phyloP scores from a whole-genome alignment of 2,329 filamentous ascomycete genomes.

The Sclerotinia glacialis region DNA sequence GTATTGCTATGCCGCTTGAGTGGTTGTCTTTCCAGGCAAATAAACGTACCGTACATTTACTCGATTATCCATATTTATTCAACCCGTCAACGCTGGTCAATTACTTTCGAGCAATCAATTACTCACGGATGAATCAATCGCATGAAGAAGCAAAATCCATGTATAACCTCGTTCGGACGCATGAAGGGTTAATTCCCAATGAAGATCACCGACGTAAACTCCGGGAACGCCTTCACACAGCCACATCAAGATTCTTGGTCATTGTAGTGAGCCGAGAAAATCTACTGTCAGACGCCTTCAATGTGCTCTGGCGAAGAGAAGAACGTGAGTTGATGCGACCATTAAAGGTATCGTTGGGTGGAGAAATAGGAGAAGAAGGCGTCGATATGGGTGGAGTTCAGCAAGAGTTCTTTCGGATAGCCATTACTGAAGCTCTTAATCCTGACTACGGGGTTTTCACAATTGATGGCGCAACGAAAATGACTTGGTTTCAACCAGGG shows the following conservation, averaged over 20 bases:
- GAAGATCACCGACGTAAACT: slow-evolving; percentile 59
- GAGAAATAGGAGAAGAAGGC: slow-evolving; percentile 79
- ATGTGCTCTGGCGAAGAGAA: slow-evolving; percentile 87
- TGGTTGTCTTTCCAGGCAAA: slow-evolving; percentile 64
- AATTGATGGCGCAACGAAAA: slow-evolving; percentile 69
- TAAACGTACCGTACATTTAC: slow-evolving; percentile 66
- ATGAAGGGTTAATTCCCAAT: slow-evolving; percentile 54
- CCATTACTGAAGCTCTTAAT: slow-evolving; percentile 75
- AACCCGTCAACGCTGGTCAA: slow-evolving; percentile 67
- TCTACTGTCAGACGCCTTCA: slow-evolving; percentile 70
- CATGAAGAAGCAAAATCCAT: slow-evolving; percentile 67
- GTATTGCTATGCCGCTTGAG: slow-evolving; percentile 68
- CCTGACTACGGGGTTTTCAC: slow-evolving; percentile 78
- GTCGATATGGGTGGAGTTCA: slow-evolving; percentile 94
- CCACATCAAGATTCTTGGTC: slow-evolving; percentile 68
- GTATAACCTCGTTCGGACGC: slow-evolving; percentile 53
- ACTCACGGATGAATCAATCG: slow-evolving; percentile 77
- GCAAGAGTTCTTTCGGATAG: slow-evolving; percentile 89
- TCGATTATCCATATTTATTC: slow-evolving; percentile 81
- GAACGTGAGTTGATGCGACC: slow-evolving; percentile 78
- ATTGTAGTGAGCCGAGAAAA: slow-evolving; percentile 65
- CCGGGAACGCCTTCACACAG: slow-evolving; percentile 60
- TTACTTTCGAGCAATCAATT: slow-evolving; percentile 87
- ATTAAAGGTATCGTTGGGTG: slow-evolving; percentile 82
- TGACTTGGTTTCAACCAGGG: slow-evolving; percentile 85